These are phyloP conservation scores for Chaetomium olivaceum DNA, from an alignment of 2,329 filamentous ascomycete genomes.

Conservation along the genomic window DNA sequence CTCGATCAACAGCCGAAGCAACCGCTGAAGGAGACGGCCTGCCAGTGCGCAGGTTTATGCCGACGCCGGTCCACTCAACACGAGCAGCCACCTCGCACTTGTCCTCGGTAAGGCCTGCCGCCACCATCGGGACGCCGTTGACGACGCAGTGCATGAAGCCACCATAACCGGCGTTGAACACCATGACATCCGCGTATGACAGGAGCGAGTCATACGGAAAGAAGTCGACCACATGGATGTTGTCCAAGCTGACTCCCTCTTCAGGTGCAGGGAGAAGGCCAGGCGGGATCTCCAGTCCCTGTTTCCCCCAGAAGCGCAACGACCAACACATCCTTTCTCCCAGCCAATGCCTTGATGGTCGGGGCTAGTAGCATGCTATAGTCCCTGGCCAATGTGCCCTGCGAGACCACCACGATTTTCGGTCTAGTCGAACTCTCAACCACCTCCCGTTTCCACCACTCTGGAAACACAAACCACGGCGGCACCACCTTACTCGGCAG, in stretches of 20 bases:
- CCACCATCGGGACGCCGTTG: slow-evolving; percentile 50
- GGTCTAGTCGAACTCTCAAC: background rate
- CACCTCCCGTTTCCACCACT: background rate
- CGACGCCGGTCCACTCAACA: background rate
- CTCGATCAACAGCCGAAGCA: background rate
- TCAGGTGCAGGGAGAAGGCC: background rate
- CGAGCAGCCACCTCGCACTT: slow-evolving; percentile 44
- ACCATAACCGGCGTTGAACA: slow-evolving; percentile 52
- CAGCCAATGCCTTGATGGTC: background rate
- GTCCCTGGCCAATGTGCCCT: background rate
- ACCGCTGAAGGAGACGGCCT: background rate
- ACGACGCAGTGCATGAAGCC: slow-evolving; percentile 47
- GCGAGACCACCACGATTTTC: background rate
- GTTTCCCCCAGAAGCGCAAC: background rate
- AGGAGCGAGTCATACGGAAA: slow-evolving; percentile 51
- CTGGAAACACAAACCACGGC: background rate
- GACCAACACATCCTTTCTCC: background rate
- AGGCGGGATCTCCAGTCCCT: background rate
- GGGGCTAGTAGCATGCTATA: background rate
- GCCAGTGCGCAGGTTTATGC: background rate
- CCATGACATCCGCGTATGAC: slow-evolving; percentile 45
- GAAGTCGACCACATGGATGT: slow-evolving; percentile 48
- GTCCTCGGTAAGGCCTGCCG: slow-evolving; percentile 46
- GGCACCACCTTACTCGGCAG: background rate
- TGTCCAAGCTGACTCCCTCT: slow-evolving; percentile 28